Evolutionary conservation across 2,329 filamentous ascomycete genomes (phyloP).

Genomic region (Coniochaeta sp.): DNA sequence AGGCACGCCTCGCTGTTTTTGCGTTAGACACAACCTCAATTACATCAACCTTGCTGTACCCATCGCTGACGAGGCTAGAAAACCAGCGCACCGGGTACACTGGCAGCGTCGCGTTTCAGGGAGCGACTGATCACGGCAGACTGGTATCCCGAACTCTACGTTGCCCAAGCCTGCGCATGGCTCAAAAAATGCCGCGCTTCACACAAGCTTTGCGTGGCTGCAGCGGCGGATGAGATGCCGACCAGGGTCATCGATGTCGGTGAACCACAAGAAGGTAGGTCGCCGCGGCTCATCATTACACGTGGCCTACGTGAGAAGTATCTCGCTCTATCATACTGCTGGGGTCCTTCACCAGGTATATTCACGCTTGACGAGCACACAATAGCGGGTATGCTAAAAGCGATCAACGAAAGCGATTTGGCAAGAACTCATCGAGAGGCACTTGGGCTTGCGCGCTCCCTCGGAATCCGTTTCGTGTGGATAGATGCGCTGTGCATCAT

Average conservation of each 20-base stretch:
- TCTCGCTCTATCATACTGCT: neutral
- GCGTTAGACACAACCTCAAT: neutral
- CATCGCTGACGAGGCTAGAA: neutral
- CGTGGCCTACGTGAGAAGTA: too few species aligned
- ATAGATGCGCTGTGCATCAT: constrained; percentile 8
- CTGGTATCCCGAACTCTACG: too few species aligned
- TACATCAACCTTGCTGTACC: neutral
- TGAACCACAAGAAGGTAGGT: too few species aligned
- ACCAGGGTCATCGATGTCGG: too few species aligned
- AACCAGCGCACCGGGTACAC: neutral
- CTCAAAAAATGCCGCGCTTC: too few species aligned
- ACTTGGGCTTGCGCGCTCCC: neutral
- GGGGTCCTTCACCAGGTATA: neutral
- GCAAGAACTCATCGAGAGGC: neutral
- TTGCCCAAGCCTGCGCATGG: too few species aligned
- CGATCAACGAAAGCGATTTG: neutral
- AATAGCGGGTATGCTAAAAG: neutral
- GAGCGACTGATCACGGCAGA: neutral
- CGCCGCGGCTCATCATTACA: too few species aligned
- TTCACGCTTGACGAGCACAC: neutral
- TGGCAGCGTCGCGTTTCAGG: neutral
- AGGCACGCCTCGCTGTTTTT: neutral
- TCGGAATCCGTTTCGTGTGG: constrained; percentile 4
- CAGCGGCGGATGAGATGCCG: too few species aligned
- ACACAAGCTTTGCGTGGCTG: too few species aligned